Evolutionary conservation across 2,329 filamentous ascomycete genomes (phyloP), one percentile per base, ranked within the genome.

Genomic region (Dothistroma septosporum): DNA sequence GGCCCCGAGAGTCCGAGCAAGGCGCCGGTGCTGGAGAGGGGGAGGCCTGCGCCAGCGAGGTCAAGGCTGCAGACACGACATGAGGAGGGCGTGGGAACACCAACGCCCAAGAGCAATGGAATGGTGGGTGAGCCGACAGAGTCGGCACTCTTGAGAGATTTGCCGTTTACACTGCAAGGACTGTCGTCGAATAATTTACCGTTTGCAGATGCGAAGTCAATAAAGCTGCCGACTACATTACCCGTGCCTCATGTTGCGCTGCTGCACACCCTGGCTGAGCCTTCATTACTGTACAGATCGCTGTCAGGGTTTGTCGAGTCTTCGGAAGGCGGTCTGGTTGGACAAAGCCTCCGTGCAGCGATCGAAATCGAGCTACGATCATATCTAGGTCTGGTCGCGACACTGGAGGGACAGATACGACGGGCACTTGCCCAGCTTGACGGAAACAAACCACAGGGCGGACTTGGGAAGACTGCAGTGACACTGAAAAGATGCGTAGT

Each of bases 401-500:
- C 92, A 0, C 78, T 99, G 7, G 94, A 99, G 77, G 90, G 87
- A 11, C 93, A 99, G 74, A 96, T 97, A 58, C 85, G 93, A 61
- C 83, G 90, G 63, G 92, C 92, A 0, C 78, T 97, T 53, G 83
- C 87, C 5, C 85, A 88, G 8, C 78, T 94, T n/a, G 86, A 90
- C 64, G 85, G 89, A 55, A 79, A 80, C 1, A 84, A 84, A 4
- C 85, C 89, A 2, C 82, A 87, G 52, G 83, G 85, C 49, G 88
- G 88, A 1, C 86, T 95, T 57, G 88, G 91, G 6, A 94, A 92
- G 69, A 88, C 90, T 0, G 92, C 92, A 1, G 93, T 99, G 14
- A 99, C 94, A 0, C 79, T 99, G 55, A 97, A 97, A 75, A 83
- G 94, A 73, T 97, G 93, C 69, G 89, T 99, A 2, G 89, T 99